phyloP scores from a whole-genome alignment of 306 rosid genomes.

The Datisca glomerata region DNA sequence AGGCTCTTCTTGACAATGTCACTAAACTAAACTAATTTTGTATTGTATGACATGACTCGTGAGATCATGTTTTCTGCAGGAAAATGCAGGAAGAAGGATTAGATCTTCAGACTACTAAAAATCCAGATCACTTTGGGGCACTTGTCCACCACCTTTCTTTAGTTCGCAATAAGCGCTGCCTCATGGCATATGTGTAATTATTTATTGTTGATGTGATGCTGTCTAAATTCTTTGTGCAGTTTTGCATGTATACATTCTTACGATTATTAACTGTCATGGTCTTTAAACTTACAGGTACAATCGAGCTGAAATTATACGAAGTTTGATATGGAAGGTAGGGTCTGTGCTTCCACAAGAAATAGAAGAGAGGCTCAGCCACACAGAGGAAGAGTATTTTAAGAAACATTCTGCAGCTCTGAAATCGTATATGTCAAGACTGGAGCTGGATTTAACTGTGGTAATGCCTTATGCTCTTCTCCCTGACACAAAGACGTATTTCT shows the following conservation, averaged over 20 bases:
- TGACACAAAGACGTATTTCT: neutral
- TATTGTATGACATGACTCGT: too few relatives aligned
- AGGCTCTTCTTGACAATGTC: too few relatives aligned
- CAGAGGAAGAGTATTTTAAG: constrained; percentile 65
- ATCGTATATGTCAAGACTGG: constrained; percentile 45
- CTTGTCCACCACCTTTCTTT: constrained; percentile 80
- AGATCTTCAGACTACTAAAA: constrained; percentile 66
- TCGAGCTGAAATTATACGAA: constrained; percentile 52
- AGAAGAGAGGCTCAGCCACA: constrained; percentile 58
- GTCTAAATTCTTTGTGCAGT: neutral
- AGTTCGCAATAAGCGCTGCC: constrained; percentile 34
- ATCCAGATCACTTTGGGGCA: constrained; percentile 77
- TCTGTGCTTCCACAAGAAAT: constrained; percentile 58
- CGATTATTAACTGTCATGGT: neutral
- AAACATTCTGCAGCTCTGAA: constrained; percentile 55
- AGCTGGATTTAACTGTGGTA: constrained; percentile 83
- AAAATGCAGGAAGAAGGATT: constrained; percentile 75
- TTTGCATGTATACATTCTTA: neutral
- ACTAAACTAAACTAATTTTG: too few relatives aligned
- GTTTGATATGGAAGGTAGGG: constrained; percentile 78
- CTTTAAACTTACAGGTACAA: constrained; percentile 35
- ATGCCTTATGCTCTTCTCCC: constrained; percentile 6
- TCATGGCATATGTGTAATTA: constrained; percentile 65
- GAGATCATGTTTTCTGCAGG: too few relatives aligned
- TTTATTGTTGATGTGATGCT: neutral